Percentiles rank a stretch among this genome's conserved stretches.
Conservation (phyloP, 495 filamentous ascomycete genomes). For the Aspergillus heteromorphus region DNA sequence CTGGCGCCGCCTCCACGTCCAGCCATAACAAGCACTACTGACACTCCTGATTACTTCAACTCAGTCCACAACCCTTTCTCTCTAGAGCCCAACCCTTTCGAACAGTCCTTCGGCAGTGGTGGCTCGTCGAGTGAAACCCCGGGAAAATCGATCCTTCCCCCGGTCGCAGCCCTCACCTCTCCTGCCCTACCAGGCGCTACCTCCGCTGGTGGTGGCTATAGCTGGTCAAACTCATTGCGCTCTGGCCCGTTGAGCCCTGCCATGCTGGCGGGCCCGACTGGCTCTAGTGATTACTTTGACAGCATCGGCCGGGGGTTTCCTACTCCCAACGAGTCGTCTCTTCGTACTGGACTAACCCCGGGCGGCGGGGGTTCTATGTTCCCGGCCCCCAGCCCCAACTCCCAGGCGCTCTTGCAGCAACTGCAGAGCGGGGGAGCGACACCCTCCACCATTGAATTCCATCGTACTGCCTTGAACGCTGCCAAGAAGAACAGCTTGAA, state of each 20-base stretch:
- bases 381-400: constrained; percentile 82
- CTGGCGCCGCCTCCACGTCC: constrained; percentile 80
- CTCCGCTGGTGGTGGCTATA: constrained; percentile 54
- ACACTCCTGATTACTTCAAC: constrained; percentile 76
- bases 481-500: constrained; percentile 55
- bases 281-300: constrained; percentile 71
- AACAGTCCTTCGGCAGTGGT: constrained; percentile 74
- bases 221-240: constrained; percentile 82
- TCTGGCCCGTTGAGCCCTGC: constrained; percentile 94
- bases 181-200: constrained; percentile 74
- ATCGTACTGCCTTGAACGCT: constrained; percentile 81
- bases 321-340: constrained; percentile 95
- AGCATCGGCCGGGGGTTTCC: constrained; percentile 80
- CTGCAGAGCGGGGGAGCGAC: constrained; percentile 79
- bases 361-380: constrained; percentile 98
- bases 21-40: constrained; percentile 45
- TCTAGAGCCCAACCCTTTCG: constrained; percentile 92
- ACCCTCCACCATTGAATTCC: constrained; percentile 87
- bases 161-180: constrained; percentile 86
- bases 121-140: constrained; percentile 69
- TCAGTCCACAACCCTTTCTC: constrained; percentile 59
- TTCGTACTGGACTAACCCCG: constrained; percentile 87
- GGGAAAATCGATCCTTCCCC: constrained; percentile 82
- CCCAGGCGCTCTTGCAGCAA: constrained; percentile 71
- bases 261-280: constrained; percentile 86